Base-by-base conservation (phyloP, 1,139 yeast genomes). In the Pichia terricola region DNA sequence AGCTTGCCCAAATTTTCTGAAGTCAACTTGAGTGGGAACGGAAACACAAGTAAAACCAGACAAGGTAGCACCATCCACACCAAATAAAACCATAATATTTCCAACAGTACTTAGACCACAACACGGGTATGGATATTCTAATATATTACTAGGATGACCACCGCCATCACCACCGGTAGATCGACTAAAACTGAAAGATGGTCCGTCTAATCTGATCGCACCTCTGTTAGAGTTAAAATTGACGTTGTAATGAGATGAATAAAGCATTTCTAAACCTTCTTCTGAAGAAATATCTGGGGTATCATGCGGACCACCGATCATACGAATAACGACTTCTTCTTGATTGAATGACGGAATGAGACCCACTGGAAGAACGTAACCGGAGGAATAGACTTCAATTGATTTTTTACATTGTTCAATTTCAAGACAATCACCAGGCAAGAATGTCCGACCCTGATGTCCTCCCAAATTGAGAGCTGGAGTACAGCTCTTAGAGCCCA, bases 1-100 rank as follows among this genome's bases (percentile, higher is more conserved):
- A 25, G 64, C 67, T 51, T 65, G 68, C 5, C 69, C 69, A 47
- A 55, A 53, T 45, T 64, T 65, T 68, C 69, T 65, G 59, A 63
- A 64, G 42, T 65, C 69, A 37, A 56, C 57, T 38, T 52, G 53
- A 28, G 51, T 50, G 5, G 68, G 67, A 28, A 62, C 65, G 8
- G 64, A 51, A 42, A 63, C 49, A 53, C 68, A 63, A 2, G 61
- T 57, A 45, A 65, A 65, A 4, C 69, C 69, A 9, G 67, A 62
- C 40, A 65, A 51, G 3, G 69, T 65, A 27, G 62, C 62, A 34
- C 69, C 69, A 51, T 65, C 69, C 34, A 60, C 59, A 16, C 67
- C 68, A 51, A 63, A 64, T 28, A 65, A 50, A 26, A 62, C 58
- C 55, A 62, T 56, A 9, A 51, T 55, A 33, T 58, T 57, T 10